phyloP scores from a whole-genome alignment of 2,329 filamentous ascomycete species.

The Penicillium sp. region DNA sequence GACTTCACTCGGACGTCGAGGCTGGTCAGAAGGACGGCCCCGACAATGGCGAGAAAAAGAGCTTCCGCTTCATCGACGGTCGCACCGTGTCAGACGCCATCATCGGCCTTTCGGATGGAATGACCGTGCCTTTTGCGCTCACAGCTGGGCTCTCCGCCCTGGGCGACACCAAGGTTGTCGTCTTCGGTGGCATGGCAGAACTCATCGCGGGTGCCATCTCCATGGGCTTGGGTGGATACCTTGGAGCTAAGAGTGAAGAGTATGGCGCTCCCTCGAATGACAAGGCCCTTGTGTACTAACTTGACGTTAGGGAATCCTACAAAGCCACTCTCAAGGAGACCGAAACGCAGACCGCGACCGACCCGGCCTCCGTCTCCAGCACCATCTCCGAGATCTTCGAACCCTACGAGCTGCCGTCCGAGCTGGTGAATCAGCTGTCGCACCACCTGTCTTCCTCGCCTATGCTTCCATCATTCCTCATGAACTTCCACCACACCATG shows the following conservation, averaged over 20 bases:
- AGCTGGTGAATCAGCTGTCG: constrained; percentile 37
- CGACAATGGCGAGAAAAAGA: constrained; percentile 23
- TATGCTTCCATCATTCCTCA: constrained; percentile 39
- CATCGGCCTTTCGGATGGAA: constrained; percentile 72
- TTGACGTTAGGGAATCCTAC: constrained; percentile 36
- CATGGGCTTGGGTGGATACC: constrained; percentile 73
- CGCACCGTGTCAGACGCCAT: constrained; percentile 58
- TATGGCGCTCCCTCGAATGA: constrained; percentile 18
- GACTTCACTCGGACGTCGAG: constrained; percentile 19
- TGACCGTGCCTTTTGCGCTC: constrained; percentile 76
- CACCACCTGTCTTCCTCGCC: constrained; percentile 37
- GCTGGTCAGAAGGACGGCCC: constrained; percentile 7
- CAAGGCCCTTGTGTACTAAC: background rate
- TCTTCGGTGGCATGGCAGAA: constrained; percentile 71
- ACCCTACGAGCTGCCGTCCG: constrained; percentile 38
- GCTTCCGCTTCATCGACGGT: constrained; percentile 33
- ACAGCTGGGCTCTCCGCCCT: constrained; percentile 65
- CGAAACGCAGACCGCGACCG: constrained; percentile 29
- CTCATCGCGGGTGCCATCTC: constrained; percentile 72
- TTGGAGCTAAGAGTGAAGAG: constrained; percentile 57
- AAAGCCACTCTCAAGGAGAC: constrained; percentile 41
- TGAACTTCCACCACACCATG: constrained; percentile 44
- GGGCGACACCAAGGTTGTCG: constrained; percentile 63
- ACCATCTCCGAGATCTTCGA: constrained; percentile 40
- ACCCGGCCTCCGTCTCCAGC: constrained; percentile 29